phyloP scores from a whole-genome alignment of 768 basidiomycete genomes.

The Mycena polygramma region DNA sequence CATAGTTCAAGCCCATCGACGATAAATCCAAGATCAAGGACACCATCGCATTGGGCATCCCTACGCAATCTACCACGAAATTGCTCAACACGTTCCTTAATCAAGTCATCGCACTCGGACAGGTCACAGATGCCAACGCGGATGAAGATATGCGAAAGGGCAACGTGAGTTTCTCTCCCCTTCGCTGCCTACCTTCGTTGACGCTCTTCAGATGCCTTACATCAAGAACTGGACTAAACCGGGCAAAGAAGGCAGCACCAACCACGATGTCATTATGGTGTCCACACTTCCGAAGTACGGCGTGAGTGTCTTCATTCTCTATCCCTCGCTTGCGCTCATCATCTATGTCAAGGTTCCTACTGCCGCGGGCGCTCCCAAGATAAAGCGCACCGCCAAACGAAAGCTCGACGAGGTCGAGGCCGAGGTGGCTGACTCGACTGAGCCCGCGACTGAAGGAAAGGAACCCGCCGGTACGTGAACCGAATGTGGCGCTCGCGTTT shows the following conservation, averaged over 20 bases:
- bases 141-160: too few species aligned
- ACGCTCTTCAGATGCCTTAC: too few species aligned
- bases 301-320: not conserved
- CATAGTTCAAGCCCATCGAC: conserved; percentile 16
- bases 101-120: not conserved
- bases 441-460: too few species aligned
- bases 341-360: not conserved
- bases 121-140: not conserved
- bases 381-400: not conserved
- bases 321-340: too few species aligned
- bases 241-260: too few species aligned
- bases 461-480: not conserved
- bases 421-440: not conserved
- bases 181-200: too few species aligned
- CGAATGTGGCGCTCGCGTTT: not conserved
- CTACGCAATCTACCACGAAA: not conserved
- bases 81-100: not conserved
- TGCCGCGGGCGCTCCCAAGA: not conserved
- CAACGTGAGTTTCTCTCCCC: too few species aligned
- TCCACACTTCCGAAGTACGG: conserved; percentile 3
- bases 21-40: conserved; percentile 19
- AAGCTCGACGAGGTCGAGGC: not conserved
- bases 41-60: conserved; percentile 5
- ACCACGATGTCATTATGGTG: not conserved
- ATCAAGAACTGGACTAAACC: too few species aligned